Conservation (phyloP, 1,139 yeast genomes). For the Debaryomyces sp. region DNA sequence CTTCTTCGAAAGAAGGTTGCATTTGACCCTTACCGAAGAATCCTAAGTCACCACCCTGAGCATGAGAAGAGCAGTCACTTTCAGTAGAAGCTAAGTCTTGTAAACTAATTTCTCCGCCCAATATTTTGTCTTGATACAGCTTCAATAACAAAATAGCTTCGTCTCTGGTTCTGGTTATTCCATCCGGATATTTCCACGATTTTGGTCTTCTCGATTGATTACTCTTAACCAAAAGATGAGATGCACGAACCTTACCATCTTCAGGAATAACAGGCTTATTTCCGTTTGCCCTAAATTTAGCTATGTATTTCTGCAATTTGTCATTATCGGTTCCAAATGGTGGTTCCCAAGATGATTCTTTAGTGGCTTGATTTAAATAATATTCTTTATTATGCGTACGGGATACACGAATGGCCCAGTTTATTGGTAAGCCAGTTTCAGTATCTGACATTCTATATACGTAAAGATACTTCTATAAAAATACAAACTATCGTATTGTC, state of each 20-base stretch:
- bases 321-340: conserved; percentile 80
- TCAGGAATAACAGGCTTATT: conserved; percentile 62
- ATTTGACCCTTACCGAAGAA: conserved; percentile 85
- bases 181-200: conserved; percentile 80
- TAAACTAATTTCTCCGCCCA: conserved; percentile 70
- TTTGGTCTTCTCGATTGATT: conserved; percentile 84
- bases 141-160: conserved; percentile 74
- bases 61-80: conserved; percentile 87
- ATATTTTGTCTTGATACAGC: conserved; percentile 60
- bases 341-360: conserved; percentile 87
- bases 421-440: conserved; percentile 77
- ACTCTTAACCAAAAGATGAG: conserved; percentile 83
- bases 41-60: conserved; percentile 91
- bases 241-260: conserved; percentile 47
- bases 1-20: conserved; percentile 94
- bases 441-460: conserved; percentile 15
- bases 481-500: background rate
- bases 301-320: conserved; percentile 59
- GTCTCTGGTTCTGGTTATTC: conserved; percentile 75
- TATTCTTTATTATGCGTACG: conserved; percentile 85
- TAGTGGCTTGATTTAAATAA: conserved; percentile 68
- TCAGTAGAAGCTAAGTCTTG: conserved; percentile 78
- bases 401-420: conserved; percentile 83
- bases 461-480: conserved; percentile 7
- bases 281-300: conserved; percentile 49